Base-by-base conservation (phyloP, 495 filamentous ascomycete species). In the Pyronema domesticum region DNA sequence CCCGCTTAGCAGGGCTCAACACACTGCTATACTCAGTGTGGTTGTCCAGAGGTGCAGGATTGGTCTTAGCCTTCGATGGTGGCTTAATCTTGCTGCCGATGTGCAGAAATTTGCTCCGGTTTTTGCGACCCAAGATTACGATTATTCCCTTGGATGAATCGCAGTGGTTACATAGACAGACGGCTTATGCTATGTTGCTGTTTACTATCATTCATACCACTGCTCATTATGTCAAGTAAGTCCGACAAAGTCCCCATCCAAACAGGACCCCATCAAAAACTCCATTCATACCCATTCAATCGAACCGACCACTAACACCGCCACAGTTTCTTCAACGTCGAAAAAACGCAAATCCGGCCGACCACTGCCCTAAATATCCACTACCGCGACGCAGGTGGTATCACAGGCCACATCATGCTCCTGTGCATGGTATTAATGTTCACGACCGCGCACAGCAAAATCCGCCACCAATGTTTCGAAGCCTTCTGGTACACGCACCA, bases 401-500 rank as follows among this genome's bases (percentile, higher is more conserved):
- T 96, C 56, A 99, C 91, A 0, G 91, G 91, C 14, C 91, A 99
- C 69, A 77, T 99, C 45, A 99, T 99, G 91, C 77, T 96, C 5
- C 74, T 96, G 7, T 99, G 91, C 75, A 96, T 99, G 91, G 72
- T 99, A 51, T 69, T 99, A 53, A 99, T 99, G 78, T 99, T 91
- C 68, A 99, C 91, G 15, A 94, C 93, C 7, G 83, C 91, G 3
- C 91, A 99, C 63, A 75, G 80, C 60, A 83, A 83, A 59, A 96
- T 99, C 60, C 83, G 91, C 49, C 86, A 96, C 66, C 91, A 99
- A 64, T 93, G 85, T 1, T 99, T 84, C 68, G 91, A 99, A 69
- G 89, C 89, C 0, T 99, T 99, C 65, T 96, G 89, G 91, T 99
- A 99, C 69, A 94, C 86, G 9, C 91, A 99, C 68, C 93, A 99